A percentile compares a stretch with the other conserved stretches of the same genome.
phyloP scores from a whole-genome alignment of 2,329 filamentous ascomycete genomes.

The Hortaea werneckii region DNA sequence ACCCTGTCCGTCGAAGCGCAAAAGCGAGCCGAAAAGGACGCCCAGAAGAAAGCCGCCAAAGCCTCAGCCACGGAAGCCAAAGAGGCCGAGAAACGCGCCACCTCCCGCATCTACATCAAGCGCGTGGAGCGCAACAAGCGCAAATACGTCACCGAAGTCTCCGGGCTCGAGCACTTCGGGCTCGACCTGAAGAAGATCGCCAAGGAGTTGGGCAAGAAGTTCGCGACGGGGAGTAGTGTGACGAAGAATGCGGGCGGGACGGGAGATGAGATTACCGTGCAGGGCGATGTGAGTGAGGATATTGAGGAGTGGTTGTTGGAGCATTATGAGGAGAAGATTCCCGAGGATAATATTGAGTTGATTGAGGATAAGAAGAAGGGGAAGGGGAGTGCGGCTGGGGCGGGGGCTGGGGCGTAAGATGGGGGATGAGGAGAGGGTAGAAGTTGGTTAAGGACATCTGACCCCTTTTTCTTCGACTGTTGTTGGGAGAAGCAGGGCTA shows the following conservation, averaged over 20 bases:
- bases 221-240: slow-evolving; percentile 85
- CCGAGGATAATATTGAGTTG: slow-evolving; percentile 88
- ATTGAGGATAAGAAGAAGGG: slow-evolving; percentile 90
- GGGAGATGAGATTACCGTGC: slow-evolving; percentile 87
- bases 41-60: slow-evolving; percentile 92
- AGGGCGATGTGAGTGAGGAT: slow-evolving; percentile 93
- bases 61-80: slow-evolving; percentile 79
- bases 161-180: slow-evolving; percentile 80
- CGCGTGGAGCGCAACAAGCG: slow-evolving; percentile 96
- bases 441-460: too few relatives aligned
- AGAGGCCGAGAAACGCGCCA: slow-evolving; percentile 70
- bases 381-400: slow-evolving; percentile 37
- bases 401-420: not conserved
- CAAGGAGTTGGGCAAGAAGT: slow-evolving; percentile 98
- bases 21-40: slow-evolving; percentile 91
- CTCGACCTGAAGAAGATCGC: slow-evolving; percentile 90
- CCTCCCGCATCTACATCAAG: slow-evolving; percentile 81
- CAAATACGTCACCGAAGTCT: slow-evolving; percentile 91
- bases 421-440: not conserved
- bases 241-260: slow-evolving; percentile 62
- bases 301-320: slow-evolving; percentile 84
- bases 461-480: too few relatives aligned
- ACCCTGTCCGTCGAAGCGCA: slow-evolving; percentile 83
- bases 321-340: slow-evolving; percentile 73
- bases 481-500: too few relatives aligned